These are phyloP conservation scores for Aspergillus coremiiformis DNA, from an alignment of 495 filamentous ascomycete species.

Conservation along the genomic window DNA sequence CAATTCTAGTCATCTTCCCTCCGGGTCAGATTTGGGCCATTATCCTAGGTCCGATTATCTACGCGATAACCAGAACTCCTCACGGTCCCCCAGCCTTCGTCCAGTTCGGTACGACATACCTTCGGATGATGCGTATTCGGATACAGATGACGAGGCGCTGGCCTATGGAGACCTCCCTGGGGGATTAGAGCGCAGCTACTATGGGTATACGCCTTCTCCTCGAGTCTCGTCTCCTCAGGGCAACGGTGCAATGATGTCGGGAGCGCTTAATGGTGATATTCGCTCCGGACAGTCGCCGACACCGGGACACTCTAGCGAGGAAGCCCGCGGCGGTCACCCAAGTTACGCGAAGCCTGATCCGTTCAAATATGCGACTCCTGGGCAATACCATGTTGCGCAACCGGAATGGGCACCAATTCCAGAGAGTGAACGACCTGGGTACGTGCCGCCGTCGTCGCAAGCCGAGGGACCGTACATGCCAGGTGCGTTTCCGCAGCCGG, in stretches of 20 bases:
- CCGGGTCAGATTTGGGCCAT: constrained; percentile 44
- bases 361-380: constrained; percentile 44
- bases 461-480: constrained; percentile 26
- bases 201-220: constrained; percentile 10
- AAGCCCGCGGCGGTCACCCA: constrained; percentile 25
- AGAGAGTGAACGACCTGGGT: constrained; percentile 35
- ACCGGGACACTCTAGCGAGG: not conserved
- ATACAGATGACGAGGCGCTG: constrained; percentile 34
- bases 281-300: constrained; percentile 4
- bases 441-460: constrained; percentile 34
- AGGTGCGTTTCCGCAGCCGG: constrained; percentile 30
- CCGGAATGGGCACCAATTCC: constrained; percentile 35
- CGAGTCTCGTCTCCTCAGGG: constrained; percentile 4
- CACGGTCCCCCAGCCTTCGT: constrained; percentile 18
- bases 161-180: constrained; percentile 32
- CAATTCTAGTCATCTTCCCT: constrained; percentile 33
- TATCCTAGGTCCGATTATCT: constrained; percentile 17
- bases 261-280: constrained; percentile 6
- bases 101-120: constrained; percentile 24
- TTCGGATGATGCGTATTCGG: constrained; percentile 34
- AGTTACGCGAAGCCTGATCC: constrained; percentile 44
- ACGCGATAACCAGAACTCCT: constrained; percentile 19
- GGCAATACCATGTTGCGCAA: constrained; percentile 23
- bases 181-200: constrained; percentile 9
- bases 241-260: constrained; percentile 11